phyloP scores from a whole-genome alignment of 106 monocot genomes.

The Dendrobium nobile region DNA sequence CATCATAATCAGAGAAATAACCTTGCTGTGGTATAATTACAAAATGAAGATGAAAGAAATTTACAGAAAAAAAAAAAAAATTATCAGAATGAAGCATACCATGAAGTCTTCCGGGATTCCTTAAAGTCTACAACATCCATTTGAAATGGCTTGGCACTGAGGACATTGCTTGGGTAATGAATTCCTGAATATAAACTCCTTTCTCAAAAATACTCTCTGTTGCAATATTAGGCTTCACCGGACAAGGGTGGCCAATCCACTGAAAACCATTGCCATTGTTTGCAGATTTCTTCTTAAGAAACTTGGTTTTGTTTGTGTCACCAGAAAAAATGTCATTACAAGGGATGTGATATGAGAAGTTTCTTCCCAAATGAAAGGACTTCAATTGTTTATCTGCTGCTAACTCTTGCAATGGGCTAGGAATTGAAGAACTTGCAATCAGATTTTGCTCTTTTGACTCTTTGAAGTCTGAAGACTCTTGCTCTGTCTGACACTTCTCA shows the following conservation, averaged over 20 bases:
- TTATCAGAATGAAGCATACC: neutral
- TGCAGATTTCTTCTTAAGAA: neutral
- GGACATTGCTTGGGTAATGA: neutral
- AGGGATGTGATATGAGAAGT: conserved; percentile 5
- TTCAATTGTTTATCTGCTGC: neutral
- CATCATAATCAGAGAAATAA: neutral
- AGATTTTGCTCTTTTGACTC: neutral
- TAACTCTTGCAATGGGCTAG: neutral
- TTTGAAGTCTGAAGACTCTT: neutral
- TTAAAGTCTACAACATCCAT: neutral
- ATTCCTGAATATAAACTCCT: neutral
- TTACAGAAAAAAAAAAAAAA: neutral
- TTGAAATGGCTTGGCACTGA: neutral
- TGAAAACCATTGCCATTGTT: neutral
- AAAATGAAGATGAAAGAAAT: neutral
- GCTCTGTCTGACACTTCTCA: neutral
- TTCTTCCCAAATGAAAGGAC: conserved; percentile 11
- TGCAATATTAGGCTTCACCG: neutral
- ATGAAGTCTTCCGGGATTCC: neutral
- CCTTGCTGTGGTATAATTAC: neutral
- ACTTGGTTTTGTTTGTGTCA: neutral
- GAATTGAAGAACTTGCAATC: neutral
- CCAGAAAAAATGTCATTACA: neutral
- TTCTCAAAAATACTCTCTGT: neutral
- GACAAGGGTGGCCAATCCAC: neutral